Conservation (phyloP, 1,284 basidiomycete genomes). For the Kwoniella shivajii region DNA sequence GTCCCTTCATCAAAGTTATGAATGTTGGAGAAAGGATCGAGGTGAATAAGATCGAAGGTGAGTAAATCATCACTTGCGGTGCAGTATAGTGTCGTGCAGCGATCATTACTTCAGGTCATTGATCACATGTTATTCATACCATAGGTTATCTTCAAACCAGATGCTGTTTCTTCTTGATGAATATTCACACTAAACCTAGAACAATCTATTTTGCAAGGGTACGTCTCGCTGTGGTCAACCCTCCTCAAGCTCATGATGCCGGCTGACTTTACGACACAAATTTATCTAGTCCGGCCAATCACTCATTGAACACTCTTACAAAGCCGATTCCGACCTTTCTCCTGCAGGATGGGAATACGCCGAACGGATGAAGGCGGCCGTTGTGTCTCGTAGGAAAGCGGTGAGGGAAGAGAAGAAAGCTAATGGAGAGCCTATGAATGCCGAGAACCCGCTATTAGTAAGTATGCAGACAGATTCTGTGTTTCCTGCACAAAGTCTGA, state of each 20-base stretch:
- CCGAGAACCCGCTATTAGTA: conserved; percentile 73
- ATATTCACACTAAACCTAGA: conserved; percentile 88
- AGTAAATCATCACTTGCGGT: conserved; percentile 7
- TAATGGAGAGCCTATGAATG: conserved; percentile 56
- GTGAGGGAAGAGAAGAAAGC: conserved; percentile 64
- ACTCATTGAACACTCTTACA: conserved; percentile 97
- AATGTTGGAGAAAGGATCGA: conserved; percentile 95
- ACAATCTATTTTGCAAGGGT: conserved; percentile 93
- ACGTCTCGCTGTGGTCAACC: conserved; percentile 49
- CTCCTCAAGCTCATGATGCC: too few species aligned
- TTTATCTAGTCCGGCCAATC: conserved; percentile 91
- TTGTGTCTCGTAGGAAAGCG: conserved; percentile 68
- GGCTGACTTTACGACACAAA: too few species aligned
- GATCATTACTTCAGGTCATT: not conserved
- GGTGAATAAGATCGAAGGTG: conserved; percentile 69
- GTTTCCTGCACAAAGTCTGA: too few species aligned
- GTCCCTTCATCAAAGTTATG: conserved; percentile 93
- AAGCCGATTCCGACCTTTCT: conserved; percentile 95
- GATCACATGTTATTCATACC: conserved; percentile 4
- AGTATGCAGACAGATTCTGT: conserved; percentile 37
- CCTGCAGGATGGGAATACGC: conserved; percentile 95
- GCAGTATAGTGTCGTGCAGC: not conserved
- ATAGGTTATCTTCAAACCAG: conserved; percentile 69
- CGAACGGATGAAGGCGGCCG: conserved; percentile 79
- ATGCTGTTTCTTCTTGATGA: conserved; percentile 80